Conservation (phyloP, 2,329 filamentous ascomycete species). For the Arthrinium puccinioides region DNA sequence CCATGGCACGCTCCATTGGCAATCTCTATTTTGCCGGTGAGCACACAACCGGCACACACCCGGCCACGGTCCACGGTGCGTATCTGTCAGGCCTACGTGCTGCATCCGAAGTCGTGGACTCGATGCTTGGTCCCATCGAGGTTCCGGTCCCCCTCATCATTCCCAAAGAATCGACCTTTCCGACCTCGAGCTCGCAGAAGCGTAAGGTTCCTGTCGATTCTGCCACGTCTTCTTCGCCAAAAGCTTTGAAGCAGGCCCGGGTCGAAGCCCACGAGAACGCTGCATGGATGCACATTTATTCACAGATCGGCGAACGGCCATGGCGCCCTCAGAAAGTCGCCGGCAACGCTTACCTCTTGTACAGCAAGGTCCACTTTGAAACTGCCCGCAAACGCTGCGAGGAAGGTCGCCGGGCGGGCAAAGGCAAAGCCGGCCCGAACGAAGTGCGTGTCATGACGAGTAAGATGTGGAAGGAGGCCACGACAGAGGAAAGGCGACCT, state of each 20-base stretch:
- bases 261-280: conserved; percentile 50
- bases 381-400: conserved; percentile 52
- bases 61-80: conserved; percentile 93
- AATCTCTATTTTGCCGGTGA: conserved; percentile 95
- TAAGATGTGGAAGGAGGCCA: conserved; percentile 81
- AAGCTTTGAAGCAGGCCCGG: conserved; percentile 43
- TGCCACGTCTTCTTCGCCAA: conserved; percentile 24
- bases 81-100: conserved; percentile 89
- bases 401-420: conserved; percentile 55
- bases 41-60: conserved; percentile 91
- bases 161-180: conserved; percentile 44
- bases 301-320: conserved; percentile 66
- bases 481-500: conserved; percentile 63
- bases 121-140: conserved; percentile 73
- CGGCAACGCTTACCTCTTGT: conserved; percentile 83
- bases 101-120: conserved; percentile 76
- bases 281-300: conserved; percentile 42
- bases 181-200: conserved; percentile 33
- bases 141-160: conserved; percentile 70
- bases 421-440: conserved; percentile 61
- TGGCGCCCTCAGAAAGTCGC: conserved; percentile 64
- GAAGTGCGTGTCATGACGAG: conserved; percentile 82
- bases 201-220: conserved; percentile 35
- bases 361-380: conserved; percentile 73
- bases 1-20: conserved; percentile 77